These are phyloP conservation scores for Penicillium sclerotiorum DNA, from an alignment of 2,329 filamentous ascomycete genomes.

Conservation along the genomic window DNA sequence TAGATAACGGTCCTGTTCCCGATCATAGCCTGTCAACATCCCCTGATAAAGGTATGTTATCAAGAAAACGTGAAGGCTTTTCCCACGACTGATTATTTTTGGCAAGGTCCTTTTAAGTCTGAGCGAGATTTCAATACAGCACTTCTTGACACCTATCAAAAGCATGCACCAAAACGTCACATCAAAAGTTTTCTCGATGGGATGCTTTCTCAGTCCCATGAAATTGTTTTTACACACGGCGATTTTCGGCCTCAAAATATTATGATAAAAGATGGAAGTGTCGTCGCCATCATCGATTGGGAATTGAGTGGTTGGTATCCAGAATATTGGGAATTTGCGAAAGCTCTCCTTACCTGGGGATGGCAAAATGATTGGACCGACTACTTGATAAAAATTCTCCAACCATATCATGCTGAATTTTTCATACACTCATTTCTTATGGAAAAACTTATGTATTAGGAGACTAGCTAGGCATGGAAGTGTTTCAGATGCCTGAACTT, in stretches of 20 bases:
- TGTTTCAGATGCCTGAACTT: too few species aligned
- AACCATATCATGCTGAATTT: background rate
- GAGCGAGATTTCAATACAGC: constrained; percentile 28
- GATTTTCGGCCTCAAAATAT: constrained; percentile 36
- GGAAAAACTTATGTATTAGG: background rate
- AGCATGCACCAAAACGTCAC: constrained; percentile 14
- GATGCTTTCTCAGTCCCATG: constrained; percentile 17
- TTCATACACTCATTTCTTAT: background rate
- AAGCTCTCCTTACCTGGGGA: background rate
- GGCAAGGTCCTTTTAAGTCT: constrained; percentile 27
- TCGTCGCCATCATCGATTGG: constrained; percentile 41
- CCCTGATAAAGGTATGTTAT: constrained; percentile 5
- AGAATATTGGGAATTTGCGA: constrained; percentile 44
- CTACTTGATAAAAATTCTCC: background rate
- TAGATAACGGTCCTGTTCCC: constrained; percentile 16
- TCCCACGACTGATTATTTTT: background rate
- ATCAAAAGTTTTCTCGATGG: constrained; percentile 14
- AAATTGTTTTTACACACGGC: constrained; percentile 33
- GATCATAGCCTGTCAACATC: constrained; percentile 11
- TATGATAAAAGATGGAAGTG: constrained; percentile 22
- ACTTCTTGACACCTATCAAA: constrained; percentile 22
- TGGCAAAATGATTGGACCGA: background rate
- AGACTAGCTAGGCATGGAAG: too few species aligned
- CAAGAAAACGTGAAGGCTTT: background rate
- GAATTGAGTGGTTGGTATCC: constrained; percentile 44